Conservation (phyloP, 306 rosid species). For the Sicyos baderoa region DNA sequence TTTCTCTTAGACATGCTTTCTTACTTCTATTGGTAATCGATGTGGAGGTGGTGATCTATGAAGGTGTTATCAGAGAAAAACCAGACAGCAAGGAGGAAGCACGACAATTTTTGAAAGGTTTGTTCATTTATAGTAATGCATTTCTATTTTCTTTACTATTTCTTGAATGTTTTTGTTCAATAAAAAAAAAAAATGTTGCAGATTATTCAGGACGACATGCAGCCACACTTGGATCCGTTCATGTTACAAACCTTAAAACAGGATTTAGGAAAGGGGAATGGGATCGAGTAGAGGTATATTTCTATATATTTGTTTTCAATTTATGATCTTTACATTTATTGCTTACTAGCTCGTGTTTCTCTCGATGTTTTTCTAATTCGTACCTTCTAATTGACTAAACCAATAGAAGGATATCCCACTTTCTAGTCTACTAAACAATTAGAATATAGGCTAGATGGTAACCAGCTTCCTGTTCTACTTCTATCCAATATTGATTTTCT, state of each 20-base stretch:
- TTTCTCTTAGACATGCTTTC: slow-evolving; percentile 26
- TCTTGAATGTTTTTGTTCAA: slow-evolving; percentile 6
- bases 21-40: slow-evolving; percentile 42
- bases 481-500: background rate
- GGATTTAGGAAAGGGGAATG: slow-evolving; percentile 82
- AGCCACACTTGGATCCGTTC: slow-evolving; percentile 81
- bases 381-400: background rate
- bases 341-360: background rate
- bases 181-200: slow-evolving; percentile 24
- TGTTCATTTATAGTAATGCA: slow-evolving; percentile 12
- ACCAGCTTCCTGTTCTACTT: background rate
- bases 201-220: slow-evolving; percentile 84
- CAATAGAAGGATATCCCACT: background rate
- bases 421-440: background rate
- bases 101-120: slow-evolving; percentile 75
- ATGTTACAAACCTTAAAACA: slow-evolving; percentile 81
- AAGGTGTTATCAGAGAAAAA: slow-evolving; percentile 83
- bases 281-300: slow-evolving; percentile 73
- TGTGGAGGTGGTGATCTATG: slow-evolving; percentile 97
- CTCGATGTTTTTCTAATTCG: background rate
- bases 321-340: background rate
- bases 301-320: background rate
- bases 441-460: background rate
- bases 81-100: slow-evolving; percentile 92
- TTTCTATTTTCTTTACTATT: slow-evolving; percentile 5